Conservation (phyloP, 441 rosid genomes). For the Gossypium davidsonii region DNA sequence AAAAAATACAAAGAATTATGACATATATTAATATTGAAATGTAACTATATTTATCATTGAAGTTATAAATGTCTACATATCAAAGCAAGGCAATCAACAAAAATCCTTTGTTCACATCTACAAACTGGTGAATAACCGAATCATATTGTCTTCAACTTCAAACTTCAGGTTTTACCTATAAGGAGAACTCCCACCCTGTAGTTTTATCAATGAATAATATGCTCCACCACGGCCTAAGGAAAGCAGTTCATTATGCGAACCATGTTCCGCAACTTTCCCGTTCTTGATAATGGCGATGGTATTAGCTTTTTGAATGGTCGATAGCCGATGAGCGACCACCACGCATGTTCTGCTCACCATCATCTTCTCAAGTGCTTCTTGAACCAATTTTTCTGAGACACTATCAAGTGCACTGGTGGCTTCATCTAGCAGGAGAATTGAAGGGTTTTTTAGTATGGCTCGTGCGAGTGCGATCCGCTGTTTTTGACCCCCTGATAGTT, state of each 20-base stretch:
- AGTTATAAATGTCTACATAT: not conserved
- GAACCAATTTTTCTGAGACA: conserved; percentile 49
- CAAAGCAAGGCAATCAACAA: not conserved
- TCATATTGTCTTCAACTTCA: not conserved
- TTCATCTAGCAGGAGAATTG: conserved; percentile 54
- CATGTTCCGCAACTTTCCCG: conserved; percentile 52
- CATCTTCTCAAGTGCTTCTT: conserved; percentile 58
- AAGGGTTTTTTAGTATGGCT: conserved; percentile 47
- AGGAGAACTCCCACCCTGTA: conserved; percentile 31
- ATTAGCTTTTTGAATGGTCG: conserved; percentile 49
- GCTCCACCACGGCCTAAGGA: conserved; percentile 35
- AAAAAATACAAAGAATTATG: too few relatives aligned
- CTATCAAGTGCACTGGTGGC: conserved; percentile 73
- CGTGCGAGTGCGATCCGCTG: conserved; percentile 61
- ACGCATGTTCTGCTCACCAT: conserved; percentile 45
- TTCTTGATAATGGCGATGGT: conserved; percentile 48
- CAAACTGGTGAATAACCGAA: not conserved
- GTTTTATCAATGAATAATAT: conserved; percentile 38
- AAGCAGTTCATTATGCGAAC: conserved; percentile 46
- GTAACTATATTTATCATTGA: not conserved
- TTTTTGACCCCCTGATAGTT: conserved; percentile 64
- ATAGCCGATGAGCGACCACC: conserved; percentile 48
- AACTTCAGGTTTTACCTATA: conserved; percentile 19
- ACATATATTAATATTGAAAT: not conserved
- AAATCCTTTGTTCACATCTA: not conserved